Base-by-base conservation (phyloP, 257 asterid species). In the Gentiana macrophylla region DNA sequence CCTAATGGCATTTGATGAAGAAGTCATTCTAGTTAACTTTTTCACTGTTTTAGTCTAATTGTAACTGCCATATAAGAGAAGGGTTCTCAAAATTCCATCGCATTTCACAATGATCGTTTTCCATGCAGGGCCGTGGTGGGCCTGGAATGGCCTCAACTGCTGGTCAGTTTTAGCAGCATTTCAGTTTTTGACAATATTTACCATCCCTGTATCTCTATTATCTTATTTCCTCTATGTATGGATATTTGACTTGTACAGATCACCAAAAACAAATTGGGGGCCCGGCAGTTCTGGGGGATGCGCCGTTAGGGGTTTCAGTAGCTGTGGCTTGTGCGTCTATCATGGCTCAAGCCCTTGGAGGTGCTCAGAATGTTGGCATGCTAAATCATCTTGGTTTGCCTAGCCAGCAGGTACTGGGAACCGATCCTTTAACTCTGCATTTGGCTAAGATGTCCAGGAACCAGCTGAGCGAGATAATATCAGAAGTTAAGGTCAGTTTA, bases 291-390 rank as follows among this genome's bases (percentile, higher is more conserved):
- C 70, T 59, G 53, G 83, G 79, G 37, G 81, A 85, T 64, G 65
- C 81, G 12, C 88, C 98, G 49, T 62, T 91, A 10, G 98, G 98
- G 43, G 80, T 80, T 60, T 75, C 96, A 13, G 87, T 74, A 62
- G 92, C 95, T 47, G 61, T 72, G 73, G 74, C 87, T 71, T 95
- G 96, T 72, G 95, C 96, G 67, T 62, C 83, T 35, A 79, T 84
- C 70, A 87, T 91, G 94, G 88, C 94, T 35, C 89, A 86, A 72
- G 80, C 83, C 67, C 94, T 91, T 70, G 95, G 94, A 62, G 77
- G 86, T 61, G 69, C 84, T 67, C 94, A 86, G 77, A 74, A 60
- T 49, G 76, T 81, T 53, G 72, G 58, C 65, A 60, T 66, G 3
- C 43, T 73, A 38, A 74, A 62, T 78, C 86, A 77, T 64, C 61